Evolutionary conservation across 352 stramenopile genomes (phyloP), one percentile per base, ranked within the genome.

Genomic region (Thraustotheca clavata): DNA sequence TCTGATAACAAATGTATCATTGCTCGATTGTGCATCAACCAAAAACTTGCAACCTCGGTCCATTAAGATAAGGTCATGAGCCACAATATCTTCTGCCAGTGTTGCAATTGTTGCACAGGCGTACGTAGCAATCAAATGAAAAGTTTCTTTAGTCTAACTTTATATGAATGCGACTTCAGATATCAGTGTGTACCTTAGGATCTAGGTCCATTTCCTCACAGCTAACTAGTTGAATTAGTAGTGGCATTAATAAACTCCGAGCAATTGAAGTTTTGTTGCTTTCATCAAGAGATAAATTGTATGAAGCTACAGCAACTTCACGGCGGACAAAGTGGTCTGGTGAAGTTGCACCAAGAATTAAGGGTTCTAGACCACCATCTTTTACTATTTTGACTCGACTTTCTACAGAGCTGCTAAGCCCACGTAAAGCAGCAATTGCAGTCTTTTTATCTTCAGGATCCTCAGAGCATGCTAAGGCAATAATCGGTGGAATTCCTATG

Each of bases 201-300:
- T 69, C 57, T 27, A 76, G 76, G 22, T 70, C 41, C 16, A 83
- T 71, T 70, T 98, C 89, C 5, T 47, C 62, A 29, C 82, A 85
- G 22, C 93, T 67, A 75, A 95, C 88, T 18, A 98, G 75, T 22
- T 71, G 81, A 29, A 98, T 83, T 33, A 98, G 70, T 24, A 80
- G 75, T 3, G 74, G 72, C 68, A 96, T 74, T 27, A 91, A 67
- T 22, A 87, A 81, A 4, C 88, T 96, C 20, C 70, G 70, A 0
- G 90, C 86, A 59, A 99, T 91, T 27, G 86, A 80, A 5, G 97
- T 73, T 74, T 98, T 99, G 74, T 98, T 98, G 14, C 87, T 79
- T 71, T 99, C 94, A 31, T 96, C 89, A 11, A 99, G 77, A 32
- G 86, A 94, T 8, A 98, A 73, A 22, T 96, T 96, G 70, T 94